Base-by-base conservation (phyloP, 805 yeast species). In the Saccharomycopsis olivae region DNA sequence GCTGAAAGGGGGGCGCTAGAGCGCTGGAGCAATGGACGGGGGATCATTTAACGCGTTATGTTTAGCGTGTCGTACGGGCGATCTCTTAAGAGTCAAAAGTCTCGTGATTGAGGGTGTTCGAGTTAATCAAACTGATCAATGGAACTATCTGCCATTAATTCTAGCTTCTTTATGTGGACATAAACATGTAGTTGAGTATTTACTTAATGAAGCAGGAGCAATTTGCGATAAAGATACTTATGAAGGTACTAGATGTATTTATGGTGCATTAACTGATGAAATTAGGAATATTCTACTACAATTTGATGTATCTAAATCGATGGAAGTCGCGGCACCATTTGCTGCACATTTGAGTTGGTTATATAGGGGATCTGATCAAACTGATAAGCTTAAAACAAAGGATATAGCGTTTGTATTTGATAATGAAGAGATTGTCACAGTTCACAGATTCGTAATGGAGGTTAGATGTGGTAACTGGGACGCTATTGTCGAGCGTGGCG, bases 121-220 rank as follows among this genome's bases (percentile, higher is more conserved):
- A 42, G 64, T 60, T 37, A 40, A 64, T 59, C 28, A 19, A 24
- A 71, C 73, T 25, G 94, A 83, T 53, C 73, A 70, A 47, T 82
- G 78, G 70, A 83, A 83, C 54, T 75, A 79, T 52, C 70, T 87
- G 2, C 92, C 94, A 1, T 61, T 83, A 43, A 77, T 78, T 43
- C 59, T 83, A 19, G 84, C 86, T 5, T 73, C 83, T 14, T 53
- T 82, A 10, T 82, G 94, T 60, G 94, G 94, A 1, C 89, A 82
- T 54, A 67, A 66, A 45, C 62, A 60, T 1, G 66, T 83, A 3
- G 92, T 83, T n/a, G 63, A 61, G 39, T 55, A 76, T 36, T 58
- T 83, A 17, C 60, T 83, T 8, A 65, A 70, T 33, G 59, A 74
- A 33, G n/a, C n/a, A n/a, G 94, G 94, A 5, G 86, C 92, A 0